These are phyloP conservation scores for Phytophthora rubi DNA, from an alignment of 352 stramenopile genomes.

Conservation along the genomic window DNA sequence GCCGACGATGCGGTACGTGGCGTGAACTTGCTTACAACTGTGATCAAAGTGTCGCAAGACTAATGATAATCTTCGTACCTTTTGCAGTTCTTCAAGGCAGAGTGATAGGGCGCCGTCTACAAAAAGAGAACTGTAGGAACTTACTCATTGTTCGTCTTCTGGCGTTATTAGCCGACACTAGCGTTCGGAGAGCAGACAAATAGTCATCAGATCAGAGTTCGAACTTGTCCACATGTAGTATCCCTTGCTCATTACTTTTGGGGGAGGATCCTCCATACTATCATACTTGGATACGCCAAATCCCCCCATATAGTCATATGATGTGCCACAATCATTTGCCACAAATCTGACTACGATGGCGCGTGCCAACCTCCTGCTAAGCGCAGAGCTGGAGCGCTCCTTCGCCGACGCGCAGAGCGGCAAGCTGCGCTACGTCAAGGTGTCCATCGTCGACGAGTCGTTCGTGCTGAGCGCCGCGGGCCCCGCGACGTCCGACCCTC, in stretches of 20 bases:
- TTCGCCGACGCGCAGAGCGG: conserved; percentile 77
- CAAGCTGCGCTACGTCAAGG: conserved; percentile 75
- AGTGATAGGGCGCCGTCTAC: conserved; percentile 20
- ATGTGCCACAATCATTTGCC: neutral
- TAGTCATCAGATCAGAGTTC: conserved; percentile 21
- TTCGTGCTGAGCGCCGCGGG: conserved; percentile 61
- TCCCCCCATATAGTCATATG: too few relatives aligned
- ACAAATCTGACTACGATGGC: conserved; percentile 50
- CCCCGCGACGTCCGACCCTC: conserved; percentile 48
- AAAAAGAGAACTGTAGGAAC: conserved; percentile 28
- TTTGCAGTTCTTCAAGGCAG: conserved; percentile 52
- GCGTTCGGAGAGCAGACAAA: conserved; percentile 22
- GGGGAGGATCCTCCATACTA: too few relatives aligned
- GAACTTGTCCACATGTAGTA: conserved; percentile 19
- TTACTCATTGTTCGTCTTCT: conserved; percentile 29
- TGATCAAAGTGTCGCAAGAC: too few relatives aligned
- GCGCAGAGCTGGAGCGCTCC: conserved; percentile 65
- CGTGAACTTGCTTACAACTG: neutral
- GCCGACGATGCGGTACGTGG: conserved; percentile 65
- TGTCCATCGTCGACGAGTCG: conserved; percentile 62
- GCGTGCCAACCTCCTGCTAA: conserved; percentile 66
- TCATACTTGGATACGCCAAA: too few relatives aligned
- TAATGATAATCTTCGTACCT: neutral
- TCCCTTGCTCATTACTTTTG: neutral
- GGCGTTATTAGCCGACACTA: conserved; percentile 22